Base-by-base conservation (phyloP, 176 grass and related monocot species). In the Metroxylon sagu region DNA sequence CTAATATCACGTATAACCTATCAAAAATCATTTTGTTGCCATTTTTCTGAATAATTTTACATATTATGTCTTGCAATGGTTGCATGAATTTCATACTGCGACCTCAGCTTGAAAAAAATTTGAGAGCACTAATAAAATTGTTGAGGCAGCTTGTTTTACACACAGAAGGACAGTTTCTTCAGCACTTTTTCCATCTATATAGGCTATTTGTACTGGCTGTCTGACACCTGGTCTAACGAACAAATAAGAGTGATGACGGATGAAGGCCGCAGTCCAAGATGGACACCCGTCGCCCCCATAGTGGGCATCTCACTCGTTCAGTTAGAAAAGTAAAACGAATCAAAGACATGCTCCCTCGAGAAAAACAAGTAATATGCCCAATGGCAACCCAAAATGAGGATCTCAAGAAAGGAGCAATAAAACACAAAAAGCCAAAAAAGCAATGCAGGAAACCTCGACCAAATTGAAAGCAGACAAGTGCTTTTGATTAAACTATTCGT, bases 371-470 rank as follows among this genome's bases (percentile, higher is more conserved):
- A 56, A 56, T 14, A 19, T 12, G 23, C 4, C 54, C 18, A 25
- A 1, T 23, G 23, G 23, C 54, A 43, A 12, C 8, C 35, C 10
- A 43, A 8, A 14, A 12, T 56, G 54, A 56, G 19, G 19, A 56
- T 56, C 7, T 56, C 19, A 25, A 56, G 7, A 56, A 56, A 56
- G 2, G 19, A 25, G 4, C 54, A 4, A 56, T 25, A 56, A 56
- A 56, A 56, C 54, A 56, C 54, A 21, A 25, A 23, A 56, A 56
- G 54, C 6, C 54, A 56, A 56, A 56, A 56, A 25, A 56, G 5
- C 5, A 56, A 5, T 56, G n/a, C 1, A 1, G 8, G 53, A 25
- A 56, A 25, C 2, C 23, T 19, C 3, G 23, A 14, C 17, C 15
- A 29, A 26, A 29, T 7, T 30, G 35, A 43, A 30, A 19, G 15